Evolutionary conservation across 345 rosid species (phyloP), one percentile per base, ranked within the genome.

Genomic region (Citrus reticulata): DNA sequence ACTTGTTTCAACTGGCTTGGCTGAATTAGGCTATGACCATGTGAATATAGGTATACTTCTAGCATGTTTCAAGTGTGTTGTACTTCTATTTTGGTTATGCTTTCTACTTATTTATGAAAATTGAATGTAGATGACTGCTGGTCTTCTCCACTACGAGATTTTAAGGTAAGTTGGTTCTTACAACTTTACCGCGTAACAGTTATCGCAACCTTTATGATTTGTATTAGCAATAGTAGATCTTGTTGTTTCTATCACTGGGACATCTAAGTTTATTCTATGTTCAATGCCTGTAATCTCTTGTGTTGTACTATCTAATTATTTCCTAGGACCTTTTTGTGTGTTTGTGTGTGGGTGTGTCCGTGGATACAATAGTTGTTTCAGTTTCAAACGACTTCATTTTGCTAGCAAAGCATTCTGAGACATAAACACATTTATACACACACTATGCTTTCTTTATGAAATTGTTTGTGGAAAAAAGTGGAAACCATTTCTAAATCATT

Each of bases 121-220:
- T 81, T 81, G 76, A 78, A 58, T 83, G 82, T 90, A 94, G 99
- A 96, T 91, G 99, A 96, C 84, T 96, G 99, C 86, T 96, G 99
- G 99, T 93, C 97, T 79, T 49, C 82, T 77, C 22, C 79, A 78
- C 75, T 20, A 35, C 87, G 98, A 72, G 88, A 96, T 86, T 84
- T 83, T 62, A 62, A 86, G 95, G 99, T 96, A 60, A 71, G 77
- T 58, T 77, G 20, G 54, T 42, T 67, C 68, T 2, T 66, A 22
- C 71, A 4, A 42, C 62, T 55, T 54, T 14, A 19, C 39, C 58
- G 24, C 62, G n/a, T 4, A 62, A 46, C 63, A 61, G 11, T 72
- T 30, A 39, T 51, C 42, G 13, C 9, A 4, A 71, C 4, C 54
- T 60, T 59, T 71, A 34, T 78, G 57, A 32, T 24, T 22, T 70